phyloP scores from a whole-genome alignment of 2,329 filamentous ascomycete genomes.

The Metarhizium sp. region DNA sequence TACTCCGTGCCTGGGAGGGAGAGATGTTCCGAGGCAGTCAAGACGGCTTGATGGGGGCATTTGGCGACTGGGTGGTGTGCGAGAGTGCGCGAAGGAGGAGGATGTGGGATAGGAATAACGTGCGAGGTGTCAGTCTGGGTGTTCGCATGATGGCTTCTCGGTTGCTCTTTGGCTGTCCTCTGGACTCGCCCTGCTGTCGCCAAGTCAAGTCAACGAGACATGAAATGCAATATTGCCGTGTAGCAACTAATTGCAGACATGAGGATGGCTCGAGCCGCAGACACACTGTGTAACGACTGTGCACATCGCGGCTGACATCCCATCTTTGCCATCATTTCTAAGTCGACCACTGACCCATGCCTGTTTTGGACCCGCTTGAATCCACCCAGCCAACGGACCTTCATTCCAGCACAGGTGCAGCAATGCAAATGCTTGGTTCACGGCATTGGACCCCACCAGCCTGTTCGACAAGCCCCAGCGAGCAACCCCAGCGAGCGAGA shows the following conservation, averaged over 20 bases:
- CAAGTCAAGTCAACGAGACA: not conserved
- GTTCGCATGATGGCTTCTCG: not conserved
- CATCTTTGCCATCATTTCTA: not conserved
- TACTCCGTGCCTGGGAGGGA: not conserved
- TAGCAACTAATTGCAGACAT: not conserved
- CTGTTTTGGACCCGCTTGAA: not conserved
- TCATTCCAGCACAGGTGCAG: constrained; percentile 1
- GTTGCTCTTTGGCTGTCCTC: not conserved
- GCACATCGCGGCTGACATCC: not conserved
- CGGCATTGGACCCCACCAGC: not conserved
- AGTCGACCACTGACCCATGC: not conserved
- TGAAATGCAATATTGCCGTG: not conserved
- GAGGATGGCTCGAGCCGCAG: not conserved
- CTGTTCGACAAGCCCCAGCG: not conserved
- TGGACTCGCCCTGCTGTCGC: not conserved
- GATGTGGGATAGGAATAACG: not conserved
- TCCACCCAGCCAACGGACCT: not conserved
- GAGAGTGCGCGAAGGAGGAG: not conserved
- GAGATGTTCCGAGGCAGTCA: not conserved
- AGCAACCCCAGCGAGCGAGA: not conserved
- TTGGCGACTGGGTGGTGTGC: not conserved
- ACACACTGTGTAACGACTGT: not conserved
- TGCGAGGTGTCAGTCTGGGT: not conserved
- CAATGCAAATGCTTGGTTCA: not conserved
- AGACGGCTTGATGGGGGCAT: not conserved